A percentile compares a stretch with the other conserved stretches of the same genome.
Evolutionary conservation across 768 basidiomycete genomes (phyloP).

Genomic region (Phaffia australis): DNA sequence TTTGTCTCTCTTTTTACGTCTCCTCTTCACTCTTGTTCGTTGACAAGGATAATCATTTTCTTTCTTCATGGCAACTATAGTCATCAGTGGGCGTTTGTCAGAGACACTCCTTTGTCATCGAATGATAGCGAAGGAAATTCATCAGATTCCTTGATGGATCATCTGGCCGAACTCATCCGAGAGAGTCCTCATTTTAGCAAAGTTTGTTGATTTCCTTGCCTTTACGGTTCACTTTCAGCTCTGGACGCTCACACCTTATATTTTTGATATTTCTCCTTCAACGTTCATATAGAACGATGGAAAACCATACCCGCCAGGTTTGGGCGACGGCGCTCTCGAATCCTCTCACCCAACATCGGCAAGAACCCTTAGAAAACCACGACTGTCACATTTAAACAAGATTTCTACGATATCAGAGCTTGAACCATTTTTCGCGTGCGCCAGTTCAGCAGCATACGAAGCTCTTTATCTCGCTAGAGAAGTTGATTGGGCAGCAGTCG

Average conservation of each 20-base stretch:
- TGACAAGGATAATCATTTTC: neutral
- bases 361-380: constrained; percentile 55
- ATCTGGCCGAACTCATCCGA: constrained; percentile 70
- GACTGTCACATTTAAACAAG: constrained; percentile 56
- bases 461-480: constrained; percentile 61
- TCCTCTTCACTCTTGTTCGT: neutral
- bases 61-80: constrained; percentile 29
- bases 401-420: constrained; percentile 78
- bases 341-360: constrained; percentile 15
- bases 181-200: constrained; percentile 32
- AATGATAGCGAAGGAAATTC: constrained; percentile 64
- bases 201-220: neutral
- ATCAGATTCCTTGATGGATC: constrained; percentile 83
- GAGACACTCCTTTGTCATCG: constrained; percentile 90
- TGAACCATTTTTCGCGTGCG: constrained; percentile 77
- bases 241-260: neutral
- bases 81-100: constrained; percentile 98
- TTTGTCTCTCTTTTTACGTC: constrained; percentile 34
- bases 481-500: constrained; percentile 83
- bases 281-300: neutral
- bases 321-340: too few relatives aligned
- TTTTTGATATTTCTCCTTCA: neutral
- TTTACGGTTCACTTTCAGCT: neutral
- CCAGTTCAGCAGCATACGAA: constrained; percentile 82
- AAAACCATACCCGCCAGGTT: too few relatives aligned